Percentiles rank a stretch among this genome's conserved stretches.
These are phyloP conservation scores for Aschersonia sp. DNA, from an alignment of 2,329 filamentous ascomycete genomes.

Conservation along the genomic window DNA sequence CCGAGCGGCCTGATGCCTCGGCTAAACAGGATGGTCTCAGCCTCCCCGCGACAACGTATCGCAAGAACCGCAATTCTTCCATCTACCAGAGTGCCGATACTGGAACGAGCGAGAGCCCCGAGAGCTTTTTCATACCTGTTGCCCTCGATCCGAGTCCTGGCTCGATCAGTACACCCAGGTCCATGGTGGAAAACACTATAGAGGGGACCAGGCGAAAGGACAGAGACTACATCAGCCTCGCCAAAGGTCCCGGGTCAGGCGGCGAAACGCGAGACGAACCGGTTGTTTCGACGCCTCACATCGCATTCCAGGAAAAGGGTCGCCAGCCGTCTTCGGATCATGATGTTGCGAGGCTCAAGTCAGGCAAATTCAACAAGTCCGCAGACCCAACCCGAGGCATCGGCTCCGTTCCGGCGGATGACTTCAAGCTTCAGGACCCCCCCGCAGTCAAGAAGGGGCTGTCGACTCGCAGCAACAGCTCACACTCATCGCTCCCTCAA, in stretches of 20 bases:
- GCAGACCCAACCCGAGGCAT: conserved; percentile 12
- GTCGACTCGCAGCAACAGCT: conserved; percentile 25
- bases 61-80: conserved; percentile 61
- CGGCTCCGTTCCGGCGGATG: conserved; percentile 20
- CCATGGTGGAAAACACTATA: conserved; percentile 30
- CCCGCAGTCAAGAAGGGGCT: conserved; percentile 46
- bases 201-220: conserved; percentile 34
- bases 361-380: conserved; percentile 32
- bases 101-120: conserved; percentile 37
- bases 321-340: conserved; percentile 44
- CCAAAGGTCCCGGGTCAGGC: conserved; percentile 23
- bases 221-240: conserved; percentile 44
- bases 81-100: conserved; percentile 37
- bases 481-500: conserved; percentile 23
- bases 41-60: conserved; percentile 63
- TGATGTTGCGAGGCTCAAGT: conserved; percentile 37
- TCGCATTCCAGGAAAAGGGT: conserved; percentile 78
- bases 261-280: conserved; percentile 33
- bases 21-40: conserved; percentile 43
- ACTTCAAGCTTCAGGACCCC: conserved; percentile 70
- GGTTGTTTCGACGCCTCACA: conserved; percentile 61
- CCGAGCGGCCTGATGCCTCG: conserved; percentile 33
- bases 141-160: conserved; percentile 57
- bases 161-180: conserved; percentile 37
- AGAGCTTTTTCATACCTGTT: conserved; percentile 65